A percentile compares a stretch with the other conserved stretches of the same genome.
phyloP scores from a whole-genome alignment of 2,329 filamentous ascomycete genomes.

The Neospermospora avenae region DNA sequence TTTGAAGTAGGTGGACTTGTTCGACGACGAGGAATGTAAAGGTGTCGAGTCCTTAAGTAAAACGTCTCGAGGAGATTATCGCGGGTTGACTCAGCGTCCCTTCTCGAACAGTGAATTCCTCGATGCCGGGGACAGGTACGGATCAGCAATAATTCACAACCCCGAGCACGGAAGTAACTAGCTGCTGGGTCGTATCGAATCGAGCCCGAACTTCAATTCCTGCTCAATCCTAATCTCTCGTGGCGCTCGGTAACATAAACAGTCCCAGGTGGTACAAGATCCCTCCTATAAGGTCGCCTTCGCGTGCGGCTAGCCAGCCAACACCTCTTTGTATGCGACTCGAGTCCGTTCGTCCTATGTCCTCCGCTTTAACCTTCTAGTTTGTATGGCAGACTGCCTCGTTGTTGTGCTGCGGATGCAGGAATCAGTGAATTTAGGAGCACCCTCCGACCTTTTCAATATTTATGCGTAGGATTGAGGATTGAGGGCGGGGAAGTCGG shows the following conservation, averaged over 20 bases:
- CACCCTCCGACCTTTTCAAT: conserved; percentile 1
- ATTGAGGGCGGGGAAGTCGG: background rate
- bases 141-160: conserved; percentile 7
- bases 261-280: background rate
- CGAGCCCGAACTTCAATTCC: background rate
- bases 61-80: background rate
- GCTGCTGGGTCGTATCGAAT: background rate
- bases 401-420: background rate
- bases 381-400: background rate
- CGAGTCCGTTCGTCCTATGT: background rate
- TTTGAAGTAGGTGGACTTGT: background rate
- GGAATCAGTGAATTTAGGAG: background rate
- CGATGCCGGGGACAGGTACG: background rate
- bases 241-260: background rate
- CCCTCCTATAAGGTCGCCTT: background rate
- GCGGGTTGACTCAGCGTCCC: background rate
- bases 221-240: background rate
- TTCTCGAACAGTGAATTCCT: conserved; percentile 6
- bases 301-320: background rate
- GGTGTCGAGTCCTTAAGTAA: background rate
- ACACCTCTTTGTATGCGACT: background rate
- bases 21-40: background rate
- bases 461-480: conserved; percentile 1
- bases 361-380: background rate
- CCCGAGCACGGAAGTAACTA: background rate